These are phyloP conservation scores for Diaporthe citrichinensis DNA, from an alignment of 2,329 filamentous ascomycete genomes.

Conservation along the genomic window DNA sequence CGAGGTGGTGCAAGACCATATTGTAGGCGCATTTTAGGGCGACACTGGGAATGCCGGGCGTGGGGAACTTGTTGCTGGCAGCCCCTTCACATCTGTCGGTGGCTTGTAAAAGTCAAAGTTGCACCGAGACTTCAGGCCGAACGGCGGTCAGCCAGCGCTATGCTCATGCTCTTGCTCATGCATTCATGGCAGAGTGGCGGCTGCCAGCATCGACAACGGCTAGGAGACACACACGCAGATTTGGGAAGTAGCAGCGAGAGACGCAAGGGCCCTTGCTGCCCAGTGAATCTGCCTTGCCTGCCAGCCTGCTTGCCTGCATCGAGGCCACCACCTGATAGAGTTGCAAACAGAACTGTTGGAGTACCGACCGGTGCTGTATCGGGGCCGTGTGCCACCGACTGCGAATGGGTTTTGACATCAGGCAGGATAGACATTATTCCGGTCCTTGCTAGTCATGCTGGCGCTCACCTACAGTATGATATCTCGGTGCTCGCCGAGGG, in stretches of 20 bases:
- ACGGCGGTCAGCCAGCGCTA: constrained; percentile 15
- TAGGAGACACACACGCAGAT: background rate
- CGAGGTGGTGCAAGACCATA: background rate
- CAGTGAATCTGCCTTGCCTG: background rate
- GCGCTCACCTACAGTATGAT: background rate
- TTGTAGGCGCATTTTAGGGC: background rate
- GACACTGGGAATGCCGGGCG: background rate
- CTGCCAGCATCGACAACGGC: background rate
- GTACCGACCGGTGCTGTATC: background rate
- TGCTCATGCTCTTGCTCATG: background rate
- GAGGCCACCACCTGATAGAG: background rate
- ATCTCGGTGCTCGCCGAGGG: constrained; percentile 13
- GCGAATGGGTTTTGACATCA: background rate
- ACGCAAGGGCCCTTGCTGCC: background rate
- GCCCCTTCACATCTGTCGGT: background rate
- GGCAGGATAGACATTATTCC: background rate
- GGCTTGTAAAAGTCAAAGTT: background rate
- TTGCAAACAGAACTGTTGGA: background rate
- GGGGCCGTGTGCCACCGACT: background rate
- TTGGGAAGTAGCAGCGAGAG: background rate
- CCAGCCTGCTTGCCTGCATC: background rate
- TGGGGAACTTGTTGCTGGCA: background rate
- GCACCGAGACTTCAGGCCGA: background rate
- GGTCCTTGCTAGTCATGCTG: background rate
- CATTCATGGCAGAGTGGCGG: background rate